These are phyloP conservation scores for Erysimum cheiranthoides DNA, from an alignment of 345 rosid genomes.

Conservation along the genomic window DNA sequence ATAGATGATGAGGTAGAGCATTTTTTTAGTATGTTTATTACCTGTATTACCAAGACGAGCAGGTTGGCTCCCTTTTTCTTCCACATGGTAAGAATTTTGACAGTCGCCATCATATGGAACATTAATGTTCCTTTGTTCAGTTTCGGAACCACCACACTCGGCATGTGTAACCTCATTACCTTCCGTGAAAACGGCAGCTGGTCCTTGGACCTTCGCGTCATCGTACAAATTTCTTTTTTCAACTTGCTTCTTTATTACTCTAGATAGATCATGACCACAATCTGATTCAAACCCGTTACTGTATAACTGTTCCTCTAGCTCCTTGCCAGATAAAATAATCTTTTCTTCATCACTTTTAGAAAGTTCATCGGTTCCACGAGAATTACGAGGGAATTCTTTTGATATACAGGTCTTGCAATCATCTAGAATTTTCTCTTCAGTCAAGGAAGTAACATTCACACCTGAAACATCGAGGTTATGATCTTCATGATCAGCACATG, in stretches of 20 bases:
- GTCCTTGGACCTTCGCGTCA: conserved; percentile 71
- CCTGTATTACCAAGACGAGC: conserved; percentile 47
- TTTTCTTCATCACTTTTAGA: conserved; percentile 62
- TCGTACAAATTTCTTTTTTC: conserved; percentile 50
- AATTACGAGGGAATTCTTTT: conserved; percentile 41
- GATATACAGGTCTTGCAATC: conserved; percentile 35
- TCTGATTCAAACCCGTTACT: conserved; percentile 59
- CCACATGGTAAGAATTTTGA: conserved; percentile 43
- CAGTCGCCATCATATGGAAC: conserved; percentile 30
- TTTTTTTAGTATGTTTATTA: conserved; percentile 28
- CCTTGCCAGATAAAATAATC: conserved; percentile 58
- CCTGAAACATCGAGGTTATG: conserved; percentile 43
- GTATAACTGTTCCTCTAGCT: conserved; percentile 54
- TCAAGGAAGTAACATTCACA: conserved; percentile 38
- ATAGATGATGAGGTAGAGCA: conserved; percentile 35
- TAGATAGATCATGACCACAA: conserved; percentile 46
- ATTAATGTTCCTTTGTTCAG: conserved; percentile 35
- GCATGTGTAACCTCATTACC: conserved; percentile 35
- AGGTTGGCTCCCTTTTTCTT: conserved; percentile 40
- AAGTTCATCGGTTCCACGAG: conserved; percentile 51
- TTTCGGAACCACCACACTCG: conserved; percentile 41
- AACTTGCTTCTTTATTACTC: conserved; percentile 49
- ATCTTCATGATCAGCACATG: conserved; percentile 40
- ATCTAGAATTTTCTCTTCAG: conserved; percentile 43
- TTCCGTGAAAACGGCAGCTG: conserved; percentile 42